Conservation (phyloP, 345 rosid species). For the Geranium brycei region DNA sequence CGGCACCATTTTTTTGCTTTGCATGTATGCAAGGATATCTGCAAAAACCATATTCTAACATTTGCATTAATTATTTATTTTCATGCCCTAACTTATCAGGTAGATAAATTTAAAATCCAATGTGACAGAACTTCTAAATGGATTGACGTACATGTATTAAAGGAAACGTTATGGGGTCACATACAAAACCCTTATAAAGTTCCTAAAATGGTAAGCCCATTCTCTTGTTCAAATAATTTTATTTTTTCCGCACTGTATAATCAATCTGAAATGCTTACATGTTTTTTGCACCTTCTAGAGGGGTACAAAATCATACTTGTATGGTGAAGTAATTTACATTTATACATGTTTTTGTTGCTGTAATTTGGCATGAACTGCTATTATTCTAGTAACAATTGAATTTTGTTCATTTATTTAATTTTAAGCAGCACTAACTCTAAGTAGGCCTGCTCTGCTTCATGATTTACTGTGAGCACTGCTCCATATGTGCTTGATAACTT, state of each 20-base stretch:
- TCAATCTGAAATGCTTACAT: not conserved
- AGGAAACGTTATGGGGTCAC: conserved; percentile 27
- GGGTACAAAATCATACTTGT: not conserved
- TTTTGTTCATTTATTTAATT: too few relatives aligned
- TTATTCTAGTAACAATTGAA: not conserved
- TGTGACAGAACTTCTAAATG: conserved; percentile 29
- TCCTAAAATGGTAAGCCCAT: conserved; percentile 10
- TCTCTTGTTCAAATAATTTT: not conserved
- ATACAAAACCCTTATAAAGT: conserved; percentile 14
- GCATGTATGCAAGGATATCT: too few relatives aligned
- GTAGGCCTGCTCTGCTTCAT: too few relatives aligned
- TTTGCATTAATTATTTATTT: conserved; percentile 4
- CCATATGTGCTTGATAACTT: not conserved
- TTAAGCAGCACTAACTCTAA: not conserved
- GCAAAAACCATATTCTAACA: not conserved
- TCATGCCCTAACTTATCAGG: conserved; percentile 10
- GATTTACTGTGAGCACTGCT: too few relatives aligned
- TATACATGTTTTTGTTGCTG: not conserved
- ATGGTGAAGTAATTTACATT: not conserved
- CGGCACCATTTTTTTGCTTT: too few relatives aligned
- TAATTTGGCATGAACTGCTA: not conserved
- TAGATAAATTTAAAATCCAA: conserved; percentile 20
- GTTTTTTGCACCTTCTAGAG: not conserved
- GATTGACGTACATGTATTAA: conserved; percentile 27
- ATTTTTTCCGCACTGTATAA: too few relatives aligned